Evolutionary conservation across 768 basidiomycete genomes (phyloP), one percentile per base, ranked within the genome.

Genomic region (Psilocybe tampanensis): DNA sequence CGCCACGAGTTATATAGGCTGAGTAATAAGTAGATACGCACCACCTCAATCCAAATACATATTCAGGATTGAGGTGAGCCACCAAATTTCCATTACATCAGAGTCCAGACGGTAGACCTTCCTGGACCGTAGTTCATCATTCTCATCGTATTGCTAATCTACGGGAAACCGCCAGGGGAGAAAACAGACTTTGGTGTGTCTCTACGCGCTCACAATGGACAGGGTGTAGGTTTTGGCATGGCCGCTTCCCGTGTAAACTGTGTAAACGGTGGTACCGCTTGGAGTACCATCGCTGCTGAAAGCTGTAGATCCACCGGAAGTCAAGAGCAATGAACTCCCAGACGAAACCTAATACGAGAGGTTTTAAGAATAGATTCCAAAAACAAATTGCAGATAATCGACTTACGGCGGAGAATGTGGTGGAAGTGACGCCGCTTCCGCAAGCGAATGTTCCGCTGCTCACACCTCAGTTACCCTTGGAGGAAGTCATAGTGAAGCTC

Each of bases 391-490:
- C 9, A 6, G 39, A 45, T 19, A 47, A 19, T 49, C 21, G 18
- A 70, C 81, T 66, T 61, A 86, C 84, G 21, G 82, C 81, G 55
- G 81, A 77, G 71, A 85, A 85, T 9, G 72, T 71, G 2, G 80
- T 76, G 15, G 72, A 64, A 18, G 76, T 64, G 9, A 81, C 80
- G 12, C 82, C 78, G 60, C 76, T 81, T 8, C 80, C 84, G 66
- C 85, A 86, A 1, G 75, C 62, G 50, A 86, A 73, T 33, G 68
- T 57, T 7, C 81, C 79, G 44, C 69, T 64, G 18, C 74, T 75
- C 36, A 86, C 77, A n/a, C 78, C 81, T 64, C 85, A 87, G 50
- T 67, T 72, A 13, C 86, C 86, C 67, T 86, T 86, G 11, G 81
- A 83, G 19, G 83, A 83, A 23, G 74, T 74, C 73, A 87, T 74